Evolutionary conservation across 2,329 filamentous ascomycete species (phyloP), one percentile per base, ranked within the genome.

Genomic region (Periconia sp.): DNA sequence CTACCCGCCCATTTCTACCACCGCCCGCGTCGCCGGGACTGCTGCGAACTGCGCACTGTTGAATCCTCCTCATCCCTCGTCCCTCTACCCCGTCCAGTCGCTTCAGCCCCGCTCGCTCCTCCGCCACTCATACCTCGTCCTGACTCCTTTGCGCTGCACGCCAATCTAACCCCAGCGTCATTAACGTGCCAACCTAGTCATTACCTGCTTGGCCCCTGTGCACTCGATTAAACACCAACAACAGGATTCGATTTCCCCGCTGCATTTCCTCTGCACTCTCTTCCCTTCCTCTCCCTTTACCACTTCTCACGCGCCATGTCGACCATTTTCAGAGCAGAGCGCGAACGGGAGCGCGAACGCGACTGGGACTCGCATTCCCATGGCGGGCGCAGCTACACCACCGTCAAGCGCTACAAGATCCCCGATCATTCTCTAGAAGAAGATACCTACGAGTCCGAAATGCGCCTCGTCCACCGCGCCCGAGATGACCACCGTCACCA

Each of bases 331-430:
- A 76, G 70, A 55, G 43, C 43, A 33, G 77, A 79, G 64, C 69
- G 73, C 54, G 73, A 75, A 49, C 72, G 76, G 47, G 75, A 79
- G 62, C 74, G 76, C 57, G 75, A 79, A 61, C 74, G 76, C 57
- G 76, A 79, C 60, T 77, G 75, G 68, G 76, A 78, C 43, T 66
- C 71, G 14, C 59, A 63, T 48, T 66, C 68, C 31, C 61, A 64
- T 65, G 73, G 73, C 55, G 77, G 57, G 27, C 70, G 70, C 56
- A 69, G 74, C 57, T 81, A 79, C 63, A 82, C 80, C 59, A 83
- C 81, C 7, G 80, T 86, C 61, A 84, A 83, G 66, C 82, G 84
- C 63, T 87, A 87, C 75, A 77, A 79, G 56, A 70, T 81, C n/a
- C 79, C 80, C 47, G 79, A 82, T 46, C 61, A 62, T 49, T 73